Evolutionary conservation across 2,329 filamentous ascomycete species (phyloP), one percentile per base, ranked within the genome.

Genomic region (Pseudogymnoascus sp.): DNA sequence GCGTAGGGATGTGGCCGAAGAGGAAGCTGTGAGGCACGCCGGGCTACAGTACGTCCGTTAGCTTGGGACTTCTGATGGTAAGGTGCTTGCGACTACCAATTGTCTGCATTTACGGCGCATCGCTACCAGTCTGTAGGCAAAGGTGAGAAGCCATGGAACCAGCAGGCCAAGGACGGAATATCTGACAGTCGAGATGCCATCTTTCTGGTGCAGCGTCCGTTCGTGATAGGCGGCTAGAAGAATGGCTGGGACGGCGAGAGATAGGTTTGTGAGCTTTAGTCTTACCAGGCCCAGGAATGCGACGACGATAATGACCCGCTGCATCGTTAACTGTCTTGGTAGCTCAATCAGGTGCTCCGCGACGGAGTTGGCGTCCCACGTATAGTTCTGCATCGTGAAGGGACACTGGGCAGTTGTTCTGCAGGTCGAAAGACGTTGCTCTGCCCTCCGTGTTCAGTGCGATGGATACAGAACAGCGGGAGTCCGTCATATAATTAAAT

Each of bases 81-180:
- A 23, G 30, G 12, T 61, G 22, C 3, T n/a, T 14, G 14, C 11
- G 19, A 35, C 3, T 61, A 30, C 42, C 60, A 42, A 55, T 30
- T 35, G 12, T n/a, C 14, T 38, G 60, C 38, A 61, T 25, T 19
- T 52, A 4, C 41, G 60, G 22, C 60, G 38, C 25, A 35, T 28
- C 16, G 2, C 16, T 25, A 33, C 41, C 3, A 61, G 19, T 58
- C 60, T 49, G 49, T 61, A 36, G 25, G 4, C 3, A 12, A 61
- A 61, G 33, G 60, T 61, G n/a, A 25, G 39, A 4, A 61, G 38
- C 60, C 60, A 61, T 61, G 60, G 60, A 25, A 61, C 16, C 38
- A 61, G 9, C n/a, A 61, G 2, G 2, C 39, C 60, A 22, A 61
- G 28, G 9, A 61, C 38, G 2, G 60, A 61, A n/a, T 61, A 61